Evolutionary conservation across 495 filamentous ascomycete genomes (phyloP).

Genomic region (Annulohypoxylon nitens): DNA sequence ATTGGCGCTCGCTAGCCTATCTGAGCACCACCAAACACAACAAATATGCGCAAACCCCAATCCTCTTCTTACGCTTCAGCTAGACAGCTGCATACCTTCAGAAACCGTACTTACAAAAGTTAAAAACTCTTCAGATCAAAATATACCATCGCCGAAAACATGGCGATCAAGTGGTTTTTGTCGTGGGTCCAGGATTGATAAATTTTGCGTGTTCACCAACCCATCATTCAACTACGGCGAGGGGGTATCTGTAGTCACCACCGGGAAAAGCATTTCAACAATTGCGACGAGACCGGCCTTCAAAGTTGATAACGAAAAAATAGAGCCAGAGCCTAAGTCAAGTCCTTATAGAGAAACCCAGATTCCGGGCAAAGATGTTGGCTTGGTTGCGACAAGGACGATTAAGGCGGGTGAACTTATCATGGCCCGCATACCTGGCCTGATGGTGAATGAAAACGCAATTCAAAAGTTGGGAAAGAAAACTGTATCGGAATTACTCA

Average conservation of each 20-base stretch:
- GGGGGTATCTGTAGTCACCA: slow-evolving; percentile 55
- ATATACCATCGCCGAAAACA: background rate
- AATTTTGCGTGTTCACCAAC: slow-evolving; percentile 51
- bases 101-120: background rate
- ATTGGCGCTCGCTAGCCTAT: slow-evolving; percentile 2
- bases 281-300: slow-evolving; percentile 35
- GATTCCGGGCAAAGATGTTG: slow-evolving; percentile 51
- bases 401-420: slow-evolving; percentile 49
- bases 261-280: slow-evolving; percentile 38
- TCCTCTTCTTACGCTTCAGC: background rate
- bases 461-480: slow-evolving; percentile 38
- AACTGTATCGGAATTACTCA: slow-evolving; percentile 44
- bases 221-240: slow-evolving; percentile 46
- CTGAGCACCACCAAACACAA: slow-evolving; percentile 3
- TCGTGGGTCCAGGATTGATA: slow-evolving; percentile 31
- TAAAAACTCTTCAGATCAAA: background rate
- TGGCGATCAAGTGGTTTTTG: slow-evolving; percentile 33
- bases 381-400: slow-evolving; percentile 48
- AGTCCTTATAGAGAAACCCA: slow-evolving; percentile 41
- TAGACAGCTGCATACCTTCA: slow-evolving; percentile 10
- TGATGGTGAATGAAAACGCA: slow-evolving; percentile 54
- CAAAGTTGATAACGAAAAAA: background rate
- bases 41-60: slow-evolving; percentile 18
- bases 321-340: background rate
- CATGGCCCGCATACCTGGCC: slow-evolving; percentile 49